These are phyloP conservation scores for Xylaria palmicola DNA, from an alignment of 495 filamentous ascomycete species.

Conservation along the genomic window DNA sequence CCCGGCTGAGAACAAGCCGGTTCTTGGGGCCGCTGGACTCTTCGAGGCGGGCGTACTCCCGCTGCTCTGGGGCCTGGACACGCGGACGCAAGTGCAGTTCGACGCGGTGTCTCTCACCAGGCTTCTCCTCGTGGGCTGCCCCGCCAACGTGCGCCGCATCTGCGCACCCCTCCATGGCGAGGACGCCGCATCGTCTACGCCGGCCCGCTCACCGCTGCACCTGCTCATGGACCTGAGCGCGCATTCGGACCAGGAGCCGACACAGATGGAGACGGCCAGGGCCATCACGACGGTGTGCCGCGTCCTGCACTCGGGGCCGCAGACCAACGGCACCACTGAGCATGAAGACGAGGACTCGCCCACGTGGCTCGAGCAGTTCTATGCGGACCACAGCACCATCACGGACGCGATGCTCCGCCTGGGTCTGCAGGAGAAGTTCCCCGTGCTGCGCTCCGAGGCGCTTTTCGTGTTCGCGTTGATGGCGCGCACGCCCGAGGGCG, in stretches of 20 bases:
- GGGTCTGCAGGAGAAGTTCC: conserved; percentile 66
- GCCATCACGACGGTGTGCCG: conserved; percentile 64
- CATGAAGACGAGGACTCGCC: neutral
- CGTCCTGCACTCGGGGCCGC: conserved; percentile 41
- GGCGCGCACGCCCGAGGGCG: conserved; percentile 51
- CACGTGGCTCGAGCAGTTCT: conserved; percentile 49
- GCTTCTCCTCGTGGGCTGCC: conserved; percentile 60
- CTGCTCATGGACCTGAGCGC: conserved; percentile 58
- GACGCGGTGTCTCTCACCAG: conserved; percentile 64
- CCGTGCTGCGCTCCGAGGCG: conserved; percentile 67
- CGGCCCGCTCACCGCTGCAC: conserved; percentile 55
- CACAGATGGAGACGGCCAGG: conserved; percentile 72
- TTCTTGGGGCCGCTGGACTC: conserved; percentile 55
- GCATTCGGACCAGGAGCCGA: conserved; percentile 61
- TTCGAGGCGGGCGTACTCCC: conserved; percentile 52
- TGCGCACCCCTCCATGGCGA: conserved; percentile 41
- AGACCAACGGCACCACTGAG: too few species aligned
- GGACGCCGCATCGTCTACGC: conserved; percentile 39
- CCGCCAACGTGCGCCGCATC: conserved; percentile 54
- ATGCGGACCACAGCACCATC: conserved; percentile 50
- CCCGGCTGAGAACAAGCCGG: conserved; percentile 58
- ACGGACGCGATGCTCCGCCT: conserved; percentile 58
- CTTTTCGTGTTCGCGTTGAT: conserved; percentile 76
- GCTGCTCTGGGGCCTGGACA: conserved; percentile 58
- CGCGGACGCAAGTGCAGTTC: conserved; percentile 68